Evolutionary conservation across 805 yeast species (phyloP), one percentile per base, ranked within the genome.

Genomic region (Nakazawaea pomicola): DNA sequence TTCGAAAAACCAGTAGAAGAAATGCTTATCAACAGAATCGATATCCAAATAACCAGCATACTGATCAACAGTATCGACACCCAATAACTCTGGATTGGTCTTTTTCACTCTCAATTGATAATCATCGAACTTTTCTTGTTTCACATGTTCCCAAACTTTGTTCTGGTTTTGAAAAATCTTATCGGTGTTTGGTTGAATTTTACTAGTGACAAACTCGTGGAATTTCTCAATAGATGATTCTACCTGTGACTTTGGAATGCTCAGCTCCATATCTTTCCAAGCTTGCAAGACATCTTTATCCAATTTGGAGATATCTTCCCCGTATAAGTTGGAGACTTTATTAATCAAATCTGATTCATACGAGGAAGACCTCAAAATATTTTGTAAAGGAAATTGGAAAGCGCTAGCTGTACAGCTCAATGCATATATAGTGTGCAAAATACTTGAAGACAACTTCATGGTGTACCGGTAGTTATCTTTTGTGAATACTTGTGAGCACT

Each of bases 21-120:
- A 80, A 64, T 88, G 96, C 65, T 88, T 88, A 57, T 87, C 96
- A 50, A 80, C 87, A 38, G 81, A 86, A 17, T 51, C 48, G 38
- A 84, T 78, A 61, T 88, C 96, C 57, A 88, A 75, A 62, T 88
- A 88, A 40, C 96, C 96, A 28, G 90, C 71, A 58, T 76, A 81
- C 61, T 88, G 96, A 56, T 82, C 78, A 37, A 87, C 95, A 5
- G 70, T 61, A 64, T 91, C 97, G 43, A 90, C 65, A 14, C 95
- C 95, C 50, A 90, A 72, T 29, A 64, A 68, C 47, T 71, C 68
- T 11, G 95, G 95, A 48, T 74, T 65, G 24, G 70, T 57, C 53
- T 67, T 67, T 62, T 74, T 74, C 51, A 78, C 76, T 56, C 91
- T 77, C 61, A 84, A 67, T 46, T 73, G 63, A 60, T 82, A 64